Base-by-base conservation (phyloP, 2,329 filamentous ascomycete species). In the Ophiosphaerella narmari region DNA sequence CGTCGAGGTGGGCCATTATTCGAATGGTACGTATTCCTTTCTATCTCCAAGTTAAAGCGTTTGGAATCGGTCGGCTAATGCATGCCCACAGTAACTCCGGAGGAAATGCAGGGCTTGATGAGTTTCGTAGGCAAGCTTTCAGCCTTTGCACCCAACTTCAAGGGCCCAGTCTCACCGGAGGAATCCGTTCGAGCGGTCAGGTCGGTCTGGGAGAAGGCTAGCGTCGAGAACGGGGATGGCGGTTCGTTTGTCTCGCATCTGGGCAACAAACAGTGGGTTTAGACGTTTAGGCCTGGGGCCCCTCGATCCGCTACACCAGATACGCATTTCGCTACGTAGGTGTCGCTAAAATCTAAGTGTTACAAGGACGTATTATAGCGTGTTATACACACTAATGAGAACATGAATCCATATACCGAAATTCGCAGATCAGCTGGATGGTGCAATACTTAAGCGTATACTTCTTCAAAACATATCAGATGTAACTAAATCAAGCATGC, bases 1-100 rank as follows among this genome's bases (percentile, higher is more conserved):
- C 0, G 81, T 85, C 0, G 75, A 78, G 0, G 75, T 74, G 0
- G 77, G 75, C 1, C 62, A 68, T 4, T 62, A 57, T 57, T 43
- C 51, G 31, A 42, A 55, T 43, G 39, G 52, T 68, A 63, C 54
- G 45, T 38, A 3, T 12, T 24, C 5, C 24, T 4, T 12, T 26
- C 44, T 48, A n/a, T 41, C 13, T 45, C 14, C 2, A 26, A 38
- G n/a, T 29, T 37, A 7, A 32, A 40, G 26, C 23, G 23, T 18
- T 9, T 14, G 12, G 29, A 16, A 33, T 11, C 18, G 34, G 2
- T 37, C 24, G 7, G 29, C 46, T 55, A 12, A 55, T 13, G 3
- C 11, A 13, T 6, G 4, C 13, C 11, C 16, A 45, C 16, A 60
- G 59, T 43, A 7, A 53, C 46, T 16, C 39, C 43, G 14, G 59